Percentiles rank a stretch among this genome's conserved stretches.
Evolutionary conservation across 768 basidiomycete genomes (phyloP).

Genomic region (Calocybe indica): DNA sequence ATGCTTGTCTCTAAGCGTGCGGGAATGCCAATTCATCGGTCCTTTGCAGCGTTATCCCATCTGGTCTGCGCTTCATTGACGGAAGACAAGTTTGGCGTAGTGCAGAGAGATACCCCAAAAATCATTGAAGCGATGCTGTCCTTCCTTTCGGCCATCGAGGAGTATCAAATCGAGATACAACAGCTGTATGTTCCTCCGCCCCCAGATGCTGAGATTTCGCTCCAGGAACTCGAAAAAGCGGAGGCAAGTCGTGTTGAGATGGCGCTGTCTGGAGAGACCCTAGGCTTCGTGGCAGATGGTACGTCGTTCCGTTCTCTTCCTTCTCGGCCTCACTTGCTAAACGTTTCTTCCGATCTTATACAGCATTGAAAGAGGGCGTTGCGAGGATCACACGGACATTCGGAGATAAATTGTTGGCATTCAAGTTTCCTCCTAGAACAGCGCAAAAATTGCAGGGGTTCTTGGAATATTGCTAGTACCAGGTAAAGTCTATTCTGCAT

Average conservation of each 20-base stretch:
- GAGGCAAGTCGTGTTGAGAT: conserved; percentile 43
- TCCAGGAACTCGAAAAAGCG: conserved; percentile 28
- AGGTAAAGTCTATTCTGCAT: neutral
- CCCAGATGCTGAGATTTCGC: conserved; percentile 24
- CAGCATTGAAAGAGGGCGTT: conserved; percentile 64
- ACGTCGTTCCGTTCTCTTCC: conserved; percentile 17
- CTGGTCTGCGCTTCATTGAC: conserved; percentile 66
- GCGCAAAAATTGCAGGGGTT: conserved; percentile 67
- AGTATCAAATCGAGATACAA: conserved; percentile 50
- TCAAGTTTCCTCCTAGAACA: conserved; percentile 68
- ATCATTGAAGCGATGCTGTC: conserved; percentile 72
- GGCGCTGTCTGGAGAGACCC: conserved; percentile 45
- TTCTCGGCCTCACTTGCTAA: neutral
- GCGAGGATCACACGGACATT: conserved; percentile 66
- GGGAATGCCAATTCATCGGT: neutral
- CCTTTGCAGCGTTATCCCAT: conserved; percentile 51
- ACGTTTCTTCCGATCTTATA: neutral
- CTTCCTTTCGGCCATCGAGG: conserved; percentile 63
- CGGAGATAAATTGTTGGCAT: conserved; percentile 66
- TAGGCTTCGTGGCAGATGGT: conserved; percentile 58
- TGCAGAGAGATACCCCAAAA: conserved; percentile 80
- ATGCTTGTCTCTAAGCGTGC: neutral
- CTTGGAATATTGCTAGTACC: conserved; percentile 51
- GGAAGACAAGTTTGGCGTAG: conserved; percentile 79
- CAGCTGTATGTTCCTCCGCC: conserved; percentile 31